These are phyloP conservation scores for Citrus inodora DNA, from an alignment of 345 rosid species.

Conservation along the genomic window DNA sequence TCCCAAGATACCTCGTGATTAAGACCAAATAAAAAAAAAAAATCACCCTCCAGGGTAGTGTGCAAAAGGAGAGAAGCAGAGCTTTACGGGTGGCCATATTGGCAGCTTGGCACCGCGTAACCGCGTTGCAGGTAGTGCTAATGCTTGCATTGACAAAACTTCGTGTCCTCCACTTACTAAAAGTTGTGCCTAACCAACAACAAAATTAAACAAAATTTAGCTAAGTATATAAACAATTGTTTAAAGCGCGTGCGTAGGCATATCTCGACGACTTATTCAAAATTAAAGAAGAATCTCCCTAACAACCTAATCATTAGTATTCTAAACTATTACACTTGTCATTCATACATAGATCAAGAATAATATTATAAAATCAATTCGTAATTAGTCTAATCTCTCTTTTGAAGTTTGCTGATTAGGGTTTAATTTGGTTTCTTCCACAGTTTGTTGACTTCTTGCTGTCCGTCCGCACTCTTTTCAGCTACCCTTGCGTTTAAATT, in stretches of 20 bases:
- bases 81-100: slow-evolving; percentile 14
- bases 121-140: slow-evolving; percentile 21
- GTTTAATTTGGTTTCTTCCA: background rate
- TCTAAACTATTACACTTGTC: slow-evolving; percentile 6
- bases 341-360: background rate
- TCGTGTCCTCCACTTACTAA: slow-evolving; percentile 40
- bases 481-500: background rate
- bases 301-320: slow-evolving; percentile 38
- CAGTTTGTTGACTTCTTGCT: slow-evolving; percentile 17
- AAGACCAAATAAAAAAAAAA: too few species aligned
- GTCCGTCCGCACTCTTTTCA: background rate
- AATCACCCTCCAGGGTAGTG: too few species aligned
- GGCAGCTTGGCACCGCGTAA: slow-evolving; percentile 38
- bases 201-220: background rate
- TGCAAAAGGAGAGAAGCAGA: background rate
- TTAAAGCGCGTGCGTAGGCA: slow-evolving; percentile 2
- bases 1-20: too few species aligned
- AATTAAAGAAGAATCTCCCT: slow-evolving; percentile 20
- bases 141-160: slow-evolving; percentile 9
- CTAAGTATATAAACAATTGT: background rate
- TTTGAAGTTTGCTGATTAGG: background rate
- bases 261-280: background rate
- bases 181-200: slow-evolving; percentile 11
- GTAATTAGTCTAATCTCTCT: background rate
- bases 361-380: slow-evolving; percentile 1